Conservation (phyloP, 352 stramenopile species). For the Globisporangium apiculatum region DNA sequence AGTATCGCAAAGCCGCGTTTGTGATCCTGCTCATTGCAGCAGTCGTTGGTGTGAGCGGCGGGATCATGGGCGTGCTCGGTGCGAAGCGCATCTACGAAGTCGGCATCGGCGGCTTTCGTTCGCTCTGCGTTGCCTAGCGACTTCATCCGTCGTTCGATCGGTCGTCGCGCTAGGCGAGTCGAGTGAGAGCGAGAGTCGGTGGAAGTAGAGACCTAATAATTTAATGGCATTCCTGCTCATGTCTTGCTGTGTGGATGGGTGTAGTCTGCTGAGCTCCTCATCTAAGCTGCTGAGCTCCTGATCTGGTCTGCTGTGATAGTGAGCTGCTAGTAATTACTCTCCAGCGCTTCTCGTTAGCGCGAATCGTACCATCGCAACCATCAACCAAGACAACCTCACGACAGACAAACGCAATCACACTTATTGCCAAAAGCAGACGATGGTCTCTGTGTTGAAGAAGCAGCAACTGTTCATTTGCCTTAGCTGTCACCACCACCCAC, state of each 20-base stretch:
- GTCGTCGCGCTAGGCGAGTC: too few relatives aligned
- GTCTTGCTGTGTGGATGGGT: too few relatives aligned
- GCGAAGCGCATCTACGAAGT: constrained; percentile 42
- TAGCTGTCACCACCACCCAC: constrained; percentile 10
- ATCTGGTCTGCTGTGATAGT: too few relatives aligned
- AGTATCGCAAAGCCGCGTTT: constrained; percentile 80
- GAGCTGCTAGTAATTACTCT: too few relatives aligned
- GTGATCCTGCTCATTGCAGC: constrained; percentile 71
- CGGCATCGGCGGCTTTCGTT: constrained; percentile 69
- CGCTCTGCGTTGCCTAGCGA: constrained; percentile 36
- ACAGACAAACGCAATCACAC: too few relatives aligned
- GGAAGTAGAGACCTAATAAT: neutral
- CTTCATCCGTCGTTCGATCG: neutral
- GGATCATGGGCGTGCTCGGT: constrained; percentile 69
- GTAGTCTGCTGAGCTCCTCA: too few relatives aligned
- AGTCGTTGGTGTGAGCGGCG: constrained; percentile 63
- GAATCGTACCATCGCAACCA: too few relatives aligned
- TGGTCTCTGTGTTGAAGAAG: constrained; percentile 9
- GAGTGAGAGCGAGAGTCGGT: neutral
- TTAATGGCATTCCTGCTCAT: neutral
- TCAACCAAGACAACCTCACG: too few relatives aligned
- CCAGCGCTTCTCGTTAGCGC: too few relatives aligned
- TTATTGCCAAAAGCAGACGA: neutral
- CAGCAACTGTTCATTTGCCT: constrained; percentile 19
- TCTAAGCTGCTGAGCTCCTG: too few relatives aligned